Evolutionary conservation across 495 filamentous ascomycete species (phyloP).

Genomic region (Xylaria grammica): DNA sequence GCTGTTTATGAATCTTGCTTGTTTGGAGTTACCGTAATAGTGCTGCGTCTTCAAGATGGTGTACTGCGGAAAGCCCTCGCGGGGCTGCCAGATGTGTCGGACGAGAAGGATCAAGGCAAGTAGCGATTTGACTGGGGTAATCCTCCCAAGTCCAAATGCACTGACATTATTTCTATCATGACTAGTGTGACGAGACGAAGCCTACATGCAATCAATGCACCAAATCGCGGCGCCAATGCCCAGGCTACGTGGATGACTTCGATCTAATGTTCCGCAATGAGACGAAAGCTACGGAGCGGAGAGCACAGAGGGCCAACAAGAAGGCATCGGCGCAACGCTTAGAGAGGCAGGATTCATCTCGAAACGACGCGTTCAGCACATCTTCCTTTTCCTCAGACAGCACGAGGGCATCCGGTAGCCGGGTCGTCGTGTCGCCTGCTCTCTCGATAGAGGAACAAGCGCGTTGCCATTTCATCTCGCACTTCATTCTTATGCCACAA

Average conservation of each 20-base stretch:
- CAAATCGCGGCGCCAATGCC: constrained; percentile 69
- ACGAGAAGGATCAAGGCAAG: constrained; percentile 73
- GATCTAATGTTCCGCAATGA: constrained; percentile 72
- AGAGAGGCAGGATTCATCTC: neutral
- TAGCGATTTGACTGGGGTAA: constrained; percentile 14
- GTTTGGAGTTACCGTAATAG: neutral
- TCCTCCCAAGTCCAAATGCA: neutral
- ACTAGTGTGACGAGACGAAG: constrained; percentile 70
- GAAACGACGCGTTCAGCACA: neutral
- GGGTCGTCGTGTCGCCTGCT: constrained; percentile 28
- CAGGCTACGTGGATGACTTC: constrained; percentile 71
- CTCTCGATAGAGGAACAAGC: constrained; percentile 54
- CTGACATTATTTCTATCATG: constrained; percentile 18
- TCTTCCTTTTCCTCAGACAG: constrained; percentile 16
- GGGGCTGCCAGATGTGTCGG: constrained; percentile 75
- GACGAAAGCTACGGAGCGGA: constrained; percentile 62
- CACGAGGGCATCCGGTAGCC: constrained; percentile 16
- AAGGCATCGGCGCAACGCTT: constrained; percentile 33
- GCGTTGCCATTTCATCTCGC: constrained; percentile 59
- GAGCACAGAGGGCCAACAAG: constrained; percentile 48
- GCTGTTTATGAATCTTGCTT: neutral
- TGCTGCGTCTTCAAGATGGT: constrained; percentile 57
- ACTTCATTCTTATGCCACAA: constrained; percentile 58
- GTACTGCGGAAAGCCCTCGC: constrained; percentile 74
- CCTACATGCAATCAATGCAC: constrained; percentile 71